These are phyloP conservation scores for Taiozyma sp. DNA, from an alignment of 1,139 yeast genomes.

Conservation along the genomic window DNA sequence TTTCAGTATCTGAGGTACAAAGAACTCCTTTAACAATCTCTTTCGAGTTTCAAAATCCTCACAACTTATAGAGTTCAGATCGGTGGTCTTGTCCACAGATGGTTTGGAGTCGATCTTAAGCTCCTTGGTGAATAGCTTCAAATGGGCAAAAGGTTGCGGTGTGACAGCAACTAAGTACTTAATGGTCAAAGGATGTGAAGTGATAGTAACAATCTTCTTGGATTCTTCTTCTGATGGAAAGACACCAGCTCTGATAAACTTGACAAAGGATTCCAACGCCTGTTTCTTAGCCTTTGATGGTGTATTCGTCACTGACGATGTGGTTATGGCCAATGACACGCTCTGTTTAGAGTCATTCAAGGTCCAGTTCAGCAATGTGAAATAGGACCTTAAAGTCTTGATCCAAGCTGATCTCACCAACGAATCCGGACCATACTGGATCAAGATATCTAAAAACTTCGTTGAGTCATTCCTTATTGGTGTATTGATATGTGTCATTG, in stretches of 20 bases:
- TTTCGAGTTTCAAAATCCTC: slow-evolving; percentile 65
- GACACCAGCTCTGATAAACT: slow-evolving; percentile 40
- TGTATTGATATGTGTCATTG: slow-evolving; percentile 89
- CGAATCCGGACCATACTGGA: slow-evolving; percentile 42
- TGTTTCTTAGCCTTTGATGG: slow-evolving; percentile 22
- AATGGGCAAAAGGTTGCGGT: slow-evolving; percentile 57
- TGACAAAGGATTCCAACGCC: slow-evolving; percentile 36
- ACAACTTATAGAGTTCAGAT: slow-evolving; percentile 30
- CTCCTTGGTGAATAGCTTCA: slow-evolving; percentile 47
- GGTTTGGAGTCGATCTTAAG: slow-evolving; percentile 20
- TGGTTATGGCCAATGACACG: slow-evolving; percentile 41
- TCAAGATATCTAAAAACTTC: slow-evolving; percentile 49
- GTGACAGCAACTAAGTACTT: slow-evolving; percentile 49
- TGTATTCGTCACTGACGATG: slow-evolving; percentile 39
- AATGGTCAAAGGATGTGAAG: slow-evolving; percentile 41
- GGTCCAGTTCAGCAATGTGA: slow-evolving; percentile 62
- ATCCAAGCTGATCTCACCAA: slow-evolving; percentile 55
- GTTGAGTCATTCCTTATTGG: slow-evolving; percentile 60
- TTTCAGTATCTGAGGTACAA: slow-evolving; percentile 40
- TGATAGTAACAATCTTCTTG: slow-evolving; percentile 5
- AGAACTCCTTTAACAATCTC: slow-evolving; percentile 50
- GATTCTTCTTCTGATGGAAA: slow-evolving; percentile 16
- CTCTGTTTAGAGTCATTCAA: slow-evolving; percentile 39
- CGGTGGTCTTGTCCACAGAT: slow-evolving; percentile 20
- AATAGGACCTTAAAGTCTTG: slow-evolving; percentile 52